Evolutionary conservation across 1,284 basidiomycete genomes (phyloP), one percentile per base, ranked within the genome.

Genomic region (Athelia sp.): DNA sequence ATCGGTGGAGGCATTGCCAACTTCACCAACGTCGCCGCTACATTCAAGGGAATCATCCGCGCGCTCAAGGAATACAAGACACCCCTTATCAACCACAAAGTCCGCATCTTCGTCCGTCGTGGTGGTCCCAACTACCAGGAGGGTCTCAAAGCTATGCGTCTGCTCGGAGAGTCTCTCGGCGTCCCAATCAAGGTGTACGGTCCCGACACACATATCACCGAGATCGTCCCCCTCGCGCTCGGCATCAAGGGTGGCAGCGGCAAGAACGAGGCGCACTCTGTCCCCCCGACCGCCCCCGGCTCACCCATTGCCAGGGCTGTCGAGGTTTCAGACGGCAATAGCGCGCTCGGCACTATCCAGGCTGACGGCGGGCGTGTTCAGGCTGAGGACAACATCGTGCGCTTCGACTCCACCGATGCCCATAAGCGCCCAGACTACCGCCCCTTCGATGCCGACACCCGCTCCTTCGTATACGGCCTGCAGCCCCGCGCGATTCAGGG

Each of bases 81-180:
- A 50, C 84, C 84, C 48, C 81, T 97, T 56, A 87, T 91, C 64
- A 75, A 78, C 48, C 92, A 96, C 75, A 73, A 83, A 54, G 93
- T 96, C 69, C 86, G 83, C 70, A 96, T 97, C 71, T 99, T 92
- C 67, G 93, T 98, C 50, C 92, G 96, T 63, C 94, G 96, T 68
- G 97, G 95, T 69, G 96, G 96, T 21, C 96, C 97, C 58, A 99
- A 99, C 82, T 99, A 98, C 80, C 97, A 99, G 76, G 96, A 98
- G 69, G 96, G 95, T 72, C 84, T 98, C 67, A 97, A 98, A 76
- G 95, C 96, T 48, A 98, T 99, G 94, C 89, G 94, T 57, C 82
- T 98, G 19, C 89, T 98, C 61, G 96, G 96, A 56, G 96, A 99
- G 81, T 91, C 89, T 51, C 87, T 99, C 57, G 96, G 96, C 54